Conservation (phyloP, 225 moss, liverwort and hornwort species). For the Physcomitrium patens region DNA sequence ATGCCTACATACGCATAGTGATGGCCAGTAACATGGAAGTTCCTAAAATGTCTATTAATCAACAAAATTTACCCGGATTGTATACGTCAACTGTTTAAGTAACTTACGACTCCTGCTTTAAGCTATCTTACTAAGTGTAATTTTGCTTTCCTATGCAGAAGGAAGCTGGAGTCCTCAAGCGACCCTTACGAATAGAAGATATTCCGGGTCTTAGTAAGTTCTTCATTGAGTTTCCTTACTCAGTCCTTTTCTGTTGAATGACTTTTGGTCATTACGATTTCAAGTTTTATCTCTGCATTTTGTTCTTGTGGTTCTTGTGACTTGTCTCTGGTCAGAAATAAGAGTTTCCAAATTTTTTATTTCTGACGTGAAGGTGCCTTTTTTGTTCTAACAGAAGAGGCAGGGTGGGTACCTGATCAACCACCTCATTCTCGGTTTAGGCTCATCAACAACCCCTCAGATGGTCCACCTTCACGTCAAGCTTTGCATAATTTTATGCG, state of each 20-base stretch:
- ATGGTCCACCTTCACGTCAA: slow-evolving; percentile 84
- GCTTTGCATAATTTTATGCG: slow-evolving; percentile 85
- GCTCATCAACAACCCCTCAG: slow-evolving; percentile 69
- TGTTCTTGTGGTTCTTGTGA: background rate
- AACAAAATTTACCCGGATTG: slow-evolving; percentile 1
- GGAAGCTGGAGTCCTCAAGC: slow-evolving; percentile 89
- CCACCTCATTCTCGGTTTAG: slow-evolving; percentile 73
- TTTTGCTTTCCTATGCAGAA: slow-evolving; percentile 55
- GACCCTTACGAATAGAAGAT: slow-evolving; percentile 82
- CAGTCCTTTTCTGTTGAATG: slow-evolving; percentile 7
- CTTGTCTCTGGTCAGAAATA: background rate
- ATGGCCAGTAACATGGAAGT: background rate
- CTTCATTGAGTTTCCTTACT: slow-evolving; percentile 2
- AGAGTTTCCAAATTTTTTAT: slow-evolving; percentile 2
- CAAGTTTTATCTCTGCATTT: background rate
- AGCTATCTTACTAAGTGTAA: slow-evolving; percentile 7
- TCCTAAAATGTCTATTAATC: slow-evolving; percentile 10
- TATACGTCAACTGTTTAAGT: slow-evolving; percentile 1
- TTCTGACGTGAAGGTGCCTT: background rate
- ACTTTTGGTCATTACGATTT: background rate
- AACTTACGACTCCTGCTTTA: background rate
- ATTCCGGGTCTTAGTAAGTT: slow-evolving; percentile 96
- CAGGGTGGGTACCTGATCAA: slow-evolving; percentile 90
- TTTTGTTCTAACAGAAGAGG: slow-evolving; percentile 67
- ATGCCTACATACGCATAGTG: background rate